A percentile compares a stretch with the other conserved stretches of the same genome.
Conservation (phyloP, 345 rosid species). For the Camelina laxa region DNA sequence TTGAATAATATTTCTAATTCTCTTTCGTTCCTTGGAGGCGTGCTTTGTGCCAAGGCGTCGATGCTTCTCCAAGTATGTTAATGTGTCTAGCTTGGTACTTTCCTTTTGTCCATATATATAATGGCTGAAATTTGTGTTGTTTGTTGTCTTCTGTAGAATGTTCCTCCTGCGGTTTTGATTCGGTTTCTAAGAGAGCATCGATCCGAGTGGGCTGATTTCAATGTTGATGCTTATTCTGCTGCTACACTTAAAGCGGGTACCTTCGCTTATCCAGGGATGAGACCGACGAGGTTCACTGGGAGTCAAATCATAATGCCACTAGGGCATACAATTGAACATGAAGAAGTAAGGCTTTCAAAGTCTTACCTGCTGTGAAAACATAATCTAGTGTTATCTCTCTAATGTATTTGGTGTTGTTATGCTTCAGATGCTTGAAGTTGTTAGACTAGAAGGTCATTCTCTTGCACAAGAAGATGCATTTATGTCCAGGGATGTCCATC, state of each 20-base stretch:
- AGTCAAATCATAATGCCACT: constrained; percentile 97
- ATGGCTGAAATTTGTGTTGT: not conserved
- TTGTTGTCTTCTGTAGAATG: constrained; percentile 59
- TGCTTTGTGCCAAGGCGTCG: constrained; percentile 99
- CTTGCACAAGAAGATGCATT: constrained; percentile 94
- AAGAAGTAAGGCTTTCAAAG: constrained; percentile 62
- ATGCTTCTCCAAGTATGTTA: constrained; percentile 88
- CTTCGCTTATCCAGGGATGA: constrained; percentile 87
- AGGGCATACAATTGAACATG: constrained; percentile 96
- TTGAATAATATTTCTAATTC: constrained; percentile 58
- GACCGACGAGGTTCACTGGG: constrained; percentile 93
- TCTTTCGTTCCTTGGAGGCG: constrained; percentile 79
- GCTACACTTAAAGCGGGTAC: constrained; percentile 79
- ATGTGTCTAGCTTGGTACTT: not conserved
- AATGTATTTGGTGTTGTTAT: constrained; percentile 20
- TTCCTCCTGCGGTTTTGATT: constrained; percentile 91
- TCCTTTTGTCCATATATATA: not conserved
- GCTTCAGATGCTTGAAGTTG: constrained; percentile 86
- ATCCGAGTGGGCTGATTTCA: constrained; percentile 98
- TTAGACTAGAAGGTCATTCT: constrained; percentile 94
- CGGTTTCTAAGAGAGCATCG: constrained; percentile 98
- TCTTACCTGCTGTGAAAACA: not conserved
- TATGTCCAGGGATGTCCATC: constrained; percentile 89
- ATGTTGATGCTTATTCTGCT: constrained; percentile 96
- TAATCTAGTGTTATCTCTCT: not conserved